These are phyloP conservation scores for Naganishia kalamii DNA, from an alignment of 768 basidiomycete species.

Conservation along the genomic window DNA sequence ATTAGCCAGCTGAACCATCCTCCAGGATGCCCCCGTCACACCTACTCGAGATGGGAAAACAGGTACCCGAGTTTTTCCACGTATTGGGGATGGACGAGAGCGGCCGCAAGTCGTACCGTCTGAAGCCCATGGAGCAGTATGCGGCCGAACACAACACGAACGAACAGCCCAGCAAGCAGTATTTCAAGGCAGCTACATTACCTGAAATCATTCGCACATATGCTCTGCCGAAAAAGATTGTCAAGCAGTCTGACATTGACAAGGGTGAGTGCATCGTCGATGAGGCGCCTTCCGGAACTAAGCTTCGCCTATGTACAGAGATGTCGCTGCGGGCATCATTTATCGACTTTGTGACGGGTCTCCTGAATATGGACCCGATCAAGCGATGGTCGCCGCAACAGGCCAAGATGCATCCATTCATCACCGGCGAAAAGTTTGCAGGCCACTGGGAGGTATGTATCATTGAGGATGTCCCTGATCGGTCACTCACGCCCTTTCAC, in stretches of 20 bases:
- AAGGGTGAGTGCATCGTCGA: slow-evolving; percentile 58
- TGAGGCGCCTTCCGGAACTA: background rate
- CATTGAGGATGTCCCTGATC: background rate
- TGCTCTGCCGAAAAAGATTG: slow-evolving; percentile 77
- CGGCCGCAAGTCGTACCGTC: slow-evolving; percentile 66
- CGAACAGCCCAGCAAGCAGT: slow-evolving; percentile 98
- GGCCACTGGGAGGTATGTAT: slow-evolving; percentile 43
- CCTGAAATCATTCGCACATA: slow-evolving; percentile 95
- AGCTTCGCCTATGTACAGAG: slow-evolving; percentile 53
- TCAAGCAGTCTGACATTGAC: slow-evolving; percentile 71
- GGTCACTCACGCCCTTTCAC: background rate
- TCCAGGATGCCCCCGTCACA: slow-evolving; percentile 76
- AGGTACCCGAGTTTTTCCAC: slow-evolving; percentile 89
- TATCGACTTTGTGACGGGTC: slow-evolving; percentile 93
- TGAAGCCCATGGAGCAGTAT: slow-evolving; percentile 92
- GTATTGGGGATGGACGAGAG: slow-evolving; percentile 60
- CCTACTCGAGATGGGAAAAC: slow-evolving; percentile 95
- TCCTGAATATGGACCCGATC: slow-evolving; percentile 88
- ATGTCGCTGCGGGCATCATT: slow-evolving; percentile 88
- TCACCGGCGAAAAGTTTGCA: slow-evolving; percentile 91
- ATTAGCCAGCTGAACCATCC: background rate
- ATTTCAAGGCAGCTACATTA: slow-evolving; percentile 87
- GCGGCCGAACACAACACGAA: slow-evolving; percentile 88
- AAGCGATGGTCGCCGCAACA: slow-evolving; percentile 97
- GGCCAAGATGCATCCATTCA: slow-evolving; percentile 90